A percentile compares a stretch with the other conserved stretches of the same genome.
Conservation (phyloP, 106 monocot genomes). For the Ottelia alismoides region DNA sequence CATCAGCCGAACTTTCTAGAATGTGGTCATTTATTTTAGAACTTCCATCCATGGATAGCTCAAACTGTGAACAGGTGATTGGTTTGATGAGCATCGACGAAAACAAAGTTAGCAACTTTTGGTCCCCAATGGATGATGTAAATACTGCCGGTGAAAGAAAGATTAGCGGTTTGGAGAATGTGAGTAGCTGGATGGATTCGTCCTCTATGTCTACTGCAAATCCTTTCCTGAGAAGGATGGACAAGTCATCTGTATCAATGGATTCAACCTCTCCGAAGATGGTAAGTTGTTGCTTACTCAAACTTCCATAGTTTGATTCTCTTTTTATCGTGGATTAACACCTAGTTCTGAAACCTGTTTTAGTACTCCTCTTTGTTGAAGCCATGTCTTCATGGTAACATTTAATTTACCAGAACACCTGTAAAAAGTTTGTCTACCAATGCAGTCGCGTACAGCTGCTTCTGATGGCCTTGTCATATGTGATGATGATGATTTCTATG, state of each 20-base stretch:
- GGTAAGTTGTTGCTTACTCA: too few relatives aligned
- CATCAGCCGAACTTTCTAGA: slow-evolving; percentile 11
- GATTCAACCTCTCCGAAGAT: slow-evolving; percentile 3
- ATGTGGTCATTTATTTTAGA: slow-evolving; percentile 11
- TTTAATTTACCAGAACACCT: slow-evolving; percentile 5
- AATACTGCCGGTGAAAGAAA: too few relatives aligned
- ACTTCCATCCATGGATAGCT: slow-evolving; percentile 1
- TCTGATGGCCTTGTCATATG: slow-evolving; percentile 12
- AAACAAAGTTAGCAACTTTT: slow-evolving; percentile 2
- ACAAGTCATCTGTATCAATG: background rate
- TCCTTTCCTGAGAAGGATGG: slow-evolving; percentile 3
- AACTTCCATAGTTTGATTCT: too few relatives aligned
- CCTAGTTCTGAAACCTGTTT: too few relatives aligned
- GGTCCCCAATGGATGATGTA: too few relatives aligned
- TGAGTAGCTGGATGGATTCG: too few relatives aligned
- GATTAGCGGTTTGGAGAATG: too few relatives aligned
- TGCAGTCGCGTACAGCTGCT: background rate
- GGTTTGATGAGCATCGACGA: too few relatives aligned
- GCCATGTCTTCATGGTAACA: too few relatives aligned
- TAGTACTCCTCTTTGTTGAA: too few relatives aligned
- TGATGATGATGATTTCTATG: slow-evolving; percentile 8
- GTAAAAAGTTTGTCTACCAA: too few relatives aligned
- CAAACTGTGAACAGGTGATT: slow-evolving; percentile 2
- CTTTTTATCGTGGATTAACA: too few relatives aligned
- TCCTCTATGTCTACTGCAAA: slow-evolving; percentile 3